Percentiles rank a stretch among this genome's conserved stretches.
Evolutionary conservation across 352 stramenopile species (phyloP).

Genomic region (Phytopythium ostracodes): DNA sequence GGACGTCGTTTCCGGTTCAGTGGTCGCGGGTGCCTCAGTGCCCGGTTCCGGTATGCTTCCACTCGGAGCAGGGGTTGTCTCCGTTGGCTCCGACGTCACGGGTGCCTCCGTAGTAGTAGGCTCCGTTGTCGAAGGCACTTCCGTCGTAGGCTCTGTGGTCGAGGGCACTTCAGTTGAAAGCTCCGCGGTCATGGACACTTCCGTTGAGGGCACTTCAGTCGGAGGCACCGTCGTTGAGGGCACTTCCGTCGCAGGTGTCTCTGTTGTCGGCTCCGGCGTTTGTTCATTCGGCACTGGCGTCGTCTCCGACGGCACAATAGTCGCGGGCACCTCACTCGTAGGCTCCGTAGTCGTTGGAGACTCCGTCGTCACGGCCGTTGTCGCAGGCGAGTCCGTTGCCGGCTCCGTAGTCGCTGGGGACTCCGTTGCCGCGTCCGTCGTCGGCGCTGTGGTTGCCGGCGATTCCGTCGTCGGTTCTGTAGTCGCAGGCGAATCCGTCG

Average conservation of each 20-base stretch:
- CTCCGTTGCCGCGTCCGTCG: background rate
- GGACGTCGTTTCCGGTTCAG: background rate
- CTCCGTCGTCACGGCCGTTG: background rate
- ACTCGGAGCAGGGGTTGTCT: background rate
- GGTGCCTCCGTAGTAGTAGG: background rate
- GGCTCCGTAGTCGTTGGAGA: background rate
- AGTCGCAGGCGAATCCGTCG: slow-evolving; percentile 3
- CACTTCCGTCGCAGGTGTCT: background rate
- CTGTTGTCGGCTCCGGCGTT: background rate
- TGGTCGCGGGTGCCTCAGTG: background rate
- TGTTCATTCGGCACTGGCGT: too few relatives aligned
- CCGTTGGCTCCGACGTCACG: background rate
- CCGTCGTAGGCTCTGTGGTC: background rate
- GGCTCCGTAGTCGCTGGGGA: background rate
- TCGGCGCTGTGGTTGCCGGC: background rate
- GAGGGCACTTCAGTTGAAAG: background rate
- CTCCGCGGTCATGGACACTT: background rate
- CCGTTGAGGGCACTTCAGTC: slow-evolving; percentile 2
- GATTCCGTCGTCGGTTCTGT: background rate
- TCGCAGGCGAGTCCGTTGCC: background rate
- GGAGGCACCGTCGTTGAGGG: background rate
- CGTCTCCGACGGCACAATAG: too few relatives aligned
- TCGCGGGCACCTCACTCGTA: background rate
- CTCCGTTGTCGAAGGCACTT: background rate
- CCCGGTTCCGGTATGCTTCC: background rate